Evolutionary conservation across 2,329 filamentous ascomycete species (phyloP), one percentile per base, ranked within the genome.

Genomic region (Sarocladiaceae sp.): DNA sequence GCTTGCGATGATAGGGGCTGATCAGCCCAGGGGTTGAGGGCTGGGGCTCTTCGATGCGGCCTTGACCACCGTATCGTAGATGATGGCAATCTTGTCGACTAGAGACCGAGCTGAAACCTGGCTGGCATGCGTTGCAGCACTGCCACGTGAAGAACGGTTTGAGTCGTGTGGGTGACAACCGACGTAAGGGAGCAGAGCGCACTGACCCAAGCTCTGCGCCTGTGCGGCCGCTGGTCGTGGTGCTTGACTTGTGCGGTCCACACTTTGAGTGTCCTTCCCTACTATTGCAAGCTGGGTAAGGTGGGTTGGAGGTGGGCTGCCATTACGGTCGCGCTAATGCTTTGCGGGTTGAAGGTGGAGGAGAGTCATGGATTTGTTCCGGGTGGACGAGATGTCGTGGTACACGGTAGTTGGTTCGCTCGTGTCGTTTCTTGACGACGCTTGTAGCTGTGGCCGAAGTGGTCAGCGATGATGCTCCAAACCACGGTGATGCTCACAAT

Each of bases 121-220:
- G 23, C 37, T 40, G 37, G 37, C 23, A 20, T 20, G 17, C 37
- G 20, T 17, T 15, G 11, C 11, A 7, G 22, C 18, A 26, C 28
- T 44, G 40, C 22, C 23, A 44, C 40, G 40, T 44, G 40, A 44
- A n/a, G 20, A 28, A 44, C 11, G 40, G 40, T 6, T 44, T 44
- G 40, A 44, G 37, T 23, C n/a, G 40, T 44, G 4, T 12, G 40
- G 11, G 23, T 15, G 20, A 23, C 35, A 23, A 23, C 7, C 18
- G n/a, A 40, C 23, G 37, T 7, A 20, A 20, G 37, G 18, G 6
- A 17, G 11, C 15, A 3, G 23, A 40, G 17, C 40, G 40, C 40
- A 44, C 20, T 44, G 40, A 44, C 40, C 37, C 37, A 17, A 40
- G 20, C 37, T 22, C 6, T 37, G 11, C 12, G 37, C 37, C 37